Conservation (phyloP, 257 asterid genomes). For the Solanum corneliomulleri region DNA sequence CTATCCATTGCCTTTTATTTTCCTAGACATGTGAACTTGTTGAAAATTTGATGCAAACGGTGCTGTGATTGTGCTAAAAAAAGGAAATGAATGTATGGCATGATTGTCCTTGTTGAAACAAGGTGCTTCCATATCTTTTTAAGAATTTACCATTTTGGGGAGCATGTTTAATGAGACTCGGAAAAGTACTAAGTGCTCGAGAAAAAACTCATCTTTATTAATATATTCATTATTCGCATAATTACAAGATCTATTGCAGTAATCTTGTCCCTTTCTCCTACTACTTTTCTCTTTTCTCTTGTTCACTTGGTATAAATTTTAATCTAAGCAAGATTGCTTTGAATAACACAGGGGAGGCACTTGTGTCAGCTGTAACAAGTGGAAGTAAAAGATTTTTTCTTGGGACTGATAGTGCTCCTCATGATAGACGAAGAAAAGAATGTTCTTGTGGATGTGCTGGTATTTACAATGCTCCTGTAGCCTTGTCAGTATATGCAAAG, state of each 20-base stretch:
- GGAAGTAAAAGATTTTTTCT: conserved; percentile 72
- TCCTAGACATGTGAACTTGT: background rate
- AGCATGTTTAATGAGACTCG: background rate
- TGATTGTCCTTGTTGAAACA: background rate
- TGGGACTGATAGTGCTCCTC: conserved; percentile 98
- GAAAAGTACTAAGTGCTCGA: background rate
- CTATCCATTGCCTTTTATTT: background rate
- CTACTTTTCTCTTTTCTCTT: background rate
- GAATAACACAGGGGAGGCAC: conserved; percentile 57
- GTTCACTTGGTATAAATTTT: background rate
- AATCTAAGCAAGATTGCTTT: background rate
- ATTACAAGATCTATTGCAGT: background rate
- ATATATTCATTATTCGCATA: background rate
- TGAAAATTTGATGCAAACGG: background rate
- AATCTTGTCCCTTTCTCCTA: background rate
- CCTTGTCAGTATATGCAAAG: conserved; percentile 81
- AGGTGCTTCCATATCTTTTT: background rate
- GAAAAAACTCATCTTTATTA: background rate
- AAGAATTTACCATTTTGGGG: background rate
- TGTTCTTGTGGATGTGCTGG: conserved; percentile 91
- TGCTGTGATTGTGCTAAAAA: background rate
- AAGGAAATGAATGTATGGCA: background rate
- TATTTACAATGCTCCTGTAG: conserved; percentile 82
- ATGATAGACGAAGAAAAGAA: conserved; percentile 66
- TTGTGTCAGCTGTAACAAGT: conserved; percentile 79